A percentile compares a stretch with the other conserved stretches of the same genome.
Conservation (phyloP, 768 basidiomycete species). For the Lactarius psammicola region DNA sequence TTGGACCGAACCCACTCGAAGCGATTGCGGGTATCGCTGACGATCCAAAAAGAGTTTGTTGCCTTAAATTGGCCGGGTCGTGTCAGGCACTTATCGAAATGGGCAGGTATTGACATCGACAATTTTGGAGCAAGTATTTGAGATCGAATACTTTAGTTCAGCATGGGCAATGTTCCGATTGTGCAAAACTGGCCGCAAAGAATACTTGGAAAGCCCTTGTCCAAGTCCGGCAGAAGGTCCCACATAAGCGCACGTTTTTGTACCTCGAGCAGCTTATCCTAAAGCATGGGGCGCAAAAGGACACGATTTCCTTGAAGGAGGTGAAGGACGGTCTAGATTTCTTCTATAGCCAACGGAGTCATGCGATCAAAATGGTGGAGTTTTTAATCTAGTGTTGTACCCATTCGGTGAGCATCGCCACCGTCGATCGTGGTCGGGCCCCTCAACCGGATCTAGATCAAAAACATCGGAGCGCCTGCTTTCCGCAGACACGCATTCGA, state of each 20-base stretch:
- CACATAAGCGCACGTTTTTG: constrained; percentile 97
- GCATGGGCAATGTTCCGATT: constrained; percentile 93
- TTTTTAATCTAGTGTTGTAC: constrained; percentile 86
- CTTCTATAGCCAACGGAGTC: constrained; percentile 88
- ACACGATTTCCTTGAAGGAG: constrained; percentile 91
- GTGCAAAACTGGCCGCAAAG: constrained; percentile 91
- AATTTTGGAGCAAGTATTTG: constrained; percentile 95
- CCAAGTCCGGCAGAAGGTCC: constrained; percentile 98
- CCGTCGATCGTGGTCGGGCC: neutral
- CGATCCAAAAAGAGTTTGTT: constrained; percentile 94
- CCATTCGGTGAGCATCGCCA: constrained; percentile 62
- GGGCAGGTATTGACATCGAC: constrained; percentile 87
- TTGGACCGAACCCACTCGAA: constrained; percentile 99
- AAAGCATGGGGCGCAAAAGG: constrained; percentile 95
- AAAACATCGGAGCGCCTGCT: constrained; percentile 95
- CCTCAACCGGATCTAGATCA: constrained; percentile 50
- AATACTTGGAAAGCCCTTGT: constrained; percentile 99
- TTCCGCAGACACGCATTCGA: constrained; percentile 87
- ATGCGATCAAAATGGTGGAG: constrained; percentile 96
- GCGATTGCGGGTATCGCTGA: constrained; percentile 86
- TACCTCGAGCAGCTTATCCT: constrained; percentile 97
- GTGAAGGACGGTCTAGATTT: constrained; percentile 95
- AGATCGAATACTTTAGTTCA: constrained; percentile 95
- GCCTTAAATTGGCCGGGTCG: neutral
- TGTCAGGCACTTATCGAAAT: constrained; percentile 7